Conservation (phyloP, 257 asterid genomes). For the Eucommia ulmoides region DNA sequence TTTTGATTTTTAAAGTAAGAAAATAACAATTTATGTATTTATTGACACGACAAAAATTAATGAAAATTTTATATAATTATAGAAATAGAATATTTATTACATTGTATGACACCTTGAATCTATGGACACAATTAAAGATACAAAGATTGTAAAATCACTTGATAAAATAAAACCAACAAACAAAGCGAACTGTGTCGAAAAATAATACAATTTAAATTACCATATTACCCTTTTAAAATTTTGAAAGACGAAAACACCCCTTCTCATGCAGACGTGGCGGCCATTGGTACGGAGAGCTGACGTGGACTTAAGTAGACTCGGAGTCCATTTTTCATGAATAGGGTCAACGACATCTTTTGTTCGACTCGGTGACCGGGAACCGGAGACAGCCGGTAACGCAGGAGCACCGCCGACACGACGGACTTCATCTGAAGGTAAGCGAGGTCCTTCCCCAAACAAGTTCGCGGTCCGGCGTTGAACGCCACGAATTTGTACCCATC, state of each 20-base stretch:
- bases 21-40: too few relatives aligned
- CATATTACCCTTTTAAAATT: too few relatives aligned
- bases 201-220: too few relatives aligned
- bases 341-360: constrained; percentile 79
- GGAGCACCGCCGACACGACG: constrained; percentile 70
- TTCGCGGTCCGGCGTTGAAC: constrained; percentile 75
- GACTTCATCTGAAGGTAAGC: constrained; percentile 89
- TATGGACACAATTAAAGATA: too few relatives aligned
- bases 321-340: constrained; percentile 66
- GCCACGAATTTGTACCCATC: constrained; percentile 62
- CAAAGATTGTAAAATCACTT: too few relatives aligned
- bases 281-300: constrained; percentile 20
- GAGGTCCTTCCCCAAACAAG: constrained; percentile 77
- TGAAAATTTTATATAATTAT: too few relatives aligned
- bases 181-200: too few relatives aligned
- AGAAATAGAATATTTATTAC: too few relatives aligned
- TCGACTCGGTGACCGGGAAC: constrained; percentile 75
- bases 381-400: constrained; percentile 45
- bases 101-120: too few relatives aligned
- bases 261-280: constrained; percentile 23
- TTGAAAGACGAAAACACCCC: background rate
- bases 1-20: too few relatives aligned
- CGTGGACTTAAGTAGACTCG: constrained; percentile 45
- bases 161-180: too few relatives aligned
- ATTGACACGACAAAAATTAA: too few relatives aligned